phyloP scores from a whole-genome alignment of 1,139 yeast genomes.

The Candida buenavistaensis region DNA sequence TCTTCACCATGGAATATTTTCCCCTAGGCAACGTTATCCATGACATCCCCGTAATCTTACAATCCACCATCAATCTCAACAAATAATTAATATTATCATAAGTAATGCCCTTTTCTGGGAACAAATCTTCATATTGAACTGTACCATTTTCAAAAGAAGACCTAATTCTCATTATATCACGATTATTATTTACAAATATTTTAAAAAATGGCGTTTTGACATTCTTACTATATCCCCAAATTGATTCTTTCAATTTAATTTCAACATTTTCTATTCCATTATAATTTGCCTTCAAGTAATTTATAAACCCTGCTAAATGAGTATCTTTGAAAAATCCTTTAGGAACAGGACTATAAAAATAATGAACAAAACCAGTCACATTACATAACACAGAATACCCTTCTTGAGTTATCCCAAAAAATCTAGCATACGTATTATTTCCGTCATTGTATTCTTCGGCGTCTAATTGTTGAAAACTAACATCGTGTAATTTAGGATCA shows the following conservation, averaged over 20 bases:
- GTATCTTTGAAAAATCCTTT: conserved; percentile 64
- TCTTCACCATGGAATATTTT: conserved; percentile 53
- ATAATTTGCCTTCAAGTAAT: conserved; percentile 50
- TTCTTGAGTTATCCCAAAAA: conserved; percentile 87
- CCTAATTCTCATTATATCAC: conserved; percentile 65
- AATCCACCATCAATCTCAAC: conserved; percentile 87
- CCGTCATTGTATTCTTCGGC: conserved; percentile 77
- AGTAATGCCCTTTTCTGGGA: conserved; percentile 62
- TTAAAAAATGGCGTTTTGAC: conserved; percentile 78
- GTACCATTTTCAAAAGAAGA: conserved; percentile 84
- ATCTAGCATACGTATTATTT: conserved; percentile 66
- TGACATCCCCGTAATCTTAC: conserved; percentile 92
- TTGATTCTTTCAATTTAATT: conserved; percentile 70
- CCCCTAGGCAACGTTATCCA: conserved; percentile 90
- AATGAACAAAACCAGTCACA: conserved; percentile 86
- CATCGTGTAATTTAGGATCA: conserved; percentile 49
- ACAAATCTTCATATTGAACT: conserved; percentile 60
- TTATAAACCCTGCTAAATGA: conserved; percentile 47
- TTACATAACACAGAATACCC: conserved; percentile 90
- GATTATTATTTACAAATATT: conserved; percentile 65
- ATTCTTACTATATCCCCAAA: conserved; percentile 92
- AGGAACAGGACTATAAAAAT: conserved; percentile 92
- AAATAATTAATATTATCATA: conserved; percentile 90
- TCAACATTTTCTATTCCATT: conserved; percentile 65
- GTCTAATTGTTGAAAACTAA: conserved; percentile 88